Evolutionary conservation across 768 basidiomycete species (phyloP), one percentile per base, ranked within the genome.

Genomic region (Steccherinum ochraceum): DNA sequence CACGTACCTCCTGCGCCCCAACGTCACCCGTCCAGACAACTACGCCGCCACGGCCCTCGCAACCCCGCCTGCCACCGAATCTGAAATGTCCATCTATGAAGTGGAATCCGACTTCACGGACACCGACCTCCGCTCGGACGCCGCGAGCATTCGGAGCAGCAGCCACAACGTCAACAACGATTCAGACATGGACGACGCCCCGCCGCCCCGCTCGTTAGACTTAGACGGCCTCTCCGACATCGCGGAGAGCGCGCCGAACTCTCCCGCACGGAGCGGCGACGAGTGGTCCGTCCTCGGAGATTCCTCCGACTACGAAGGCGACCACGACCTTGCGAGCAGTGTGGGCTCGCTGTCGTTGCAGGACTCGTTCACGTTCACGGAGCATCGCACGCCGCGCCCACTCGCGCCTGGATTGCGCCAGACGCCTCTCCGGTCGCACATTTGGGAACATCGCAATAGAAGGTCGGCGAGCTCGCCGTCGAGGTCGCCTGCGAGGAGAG

Each of bases 1-100:
- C 26, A 91, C 89, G 3, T 84, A 89, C 64, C 79, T 93, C 46
- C 75, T 93, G 20, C 81, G 90, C 27, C 90, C 90, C 3, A 87
- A 89, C 56, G 75, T 81, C 48, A 75, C 77, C 19, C 79, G 79
- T 13, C 83, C 83, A 0, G 80, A 81, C 59, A 74, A 71, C 24
- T 50, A 61, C 26, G 71, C 73, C 1, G 58, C 65, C 16, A 60
- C 66, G 4, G 60, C 64, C 4, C 65, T 89, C 39, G 81, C 84
- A 53, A 90, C 89, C 1, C 89, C 89, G 5, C 86, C 89, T 3
- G 66, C 73, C 7, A 89, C 86, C 1, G 89, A 89, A 58, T 60
- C 80, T 27, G 81, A 83, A 47, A 73, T 74, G 52, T 67, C 76
- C 21, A 75, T 78, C 42, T 64, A 72, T 42, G 75, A 78, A 48